A percentile compares a stretch with the other conserved stretches of the same genome.
Evolutionary conservation across 2,329 filamentous ascomycete species (phyloP).

Genomic region (Periglandula ipomoeae): DNA sequence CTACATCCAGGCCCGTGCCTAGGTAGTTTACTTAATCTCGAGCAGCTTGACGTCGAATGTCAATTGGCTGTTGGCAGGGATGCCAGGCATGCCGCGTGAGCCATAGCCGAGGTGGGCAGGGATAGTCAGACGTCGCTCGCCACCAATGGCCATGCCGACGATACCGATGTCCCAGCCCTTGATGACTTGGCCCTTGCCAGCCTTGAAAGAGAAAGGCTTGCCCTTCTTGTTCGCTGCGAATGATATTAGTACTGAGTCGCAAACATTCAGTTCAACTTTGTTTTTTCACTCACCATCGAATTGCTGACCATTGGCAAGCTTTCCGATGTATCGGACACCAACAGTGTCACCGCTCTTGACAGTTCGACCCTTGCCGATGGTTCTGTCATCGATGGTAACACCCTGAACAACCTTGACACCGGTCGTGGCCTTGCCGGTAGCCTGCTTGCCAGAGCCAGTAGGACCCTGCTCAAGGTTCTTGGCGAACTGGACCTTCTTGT

Average conservation of each 20-base stretch:
- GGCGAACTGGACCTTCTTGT: conserved; percentile 97
- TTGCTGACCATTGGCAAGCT: conserved; percentile 86
- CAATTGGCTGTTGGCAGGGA: conserved; percentile 84
- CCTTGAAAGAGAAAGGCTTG: conserved; percentile 93
- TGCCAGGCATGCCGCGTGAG: conserved; percentile 70
- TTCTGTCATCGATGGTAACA: conserved; percentile 92
- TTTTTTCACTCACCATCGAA: conserved; percentile 66
- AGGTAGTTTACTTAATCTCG: conserved; percentile 61
- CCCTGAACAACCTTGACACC: conserved; percentile 76
- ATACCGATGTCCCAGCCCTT: conserved; percentile 98
- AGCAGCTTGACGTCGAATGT: conserved; percentile 86
- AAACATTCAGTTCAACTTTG: neutral
- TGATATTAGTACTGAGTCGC: neutral
- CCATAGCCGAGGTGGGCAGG: conserved; percentile 85
- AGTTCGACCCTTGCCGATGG: conserved; percentile 71
- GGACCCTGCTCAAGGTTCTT: conserved; percentile 98
- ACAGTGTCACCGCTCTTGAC: conserved; percentile 88
- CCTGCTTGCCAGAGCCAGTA: conserved; percentile 54
- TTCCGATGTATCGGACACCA: conserved; percentile 96
- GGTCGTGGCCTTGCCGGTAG: conserved; percentile 36
- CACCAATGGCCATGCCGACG: conserved; percentile 83
- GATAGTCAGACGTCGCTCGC: conserved; percentile 86
- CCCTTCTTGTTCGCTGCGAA: conserved; percentile 89
- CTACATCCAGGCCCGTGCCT: neutral
- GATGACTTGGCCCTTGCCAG: conserved; percentile 91